phyloP scores from a whole-genome alignment of 1,139 yeast species.

The Pichia sp. region DNA sequence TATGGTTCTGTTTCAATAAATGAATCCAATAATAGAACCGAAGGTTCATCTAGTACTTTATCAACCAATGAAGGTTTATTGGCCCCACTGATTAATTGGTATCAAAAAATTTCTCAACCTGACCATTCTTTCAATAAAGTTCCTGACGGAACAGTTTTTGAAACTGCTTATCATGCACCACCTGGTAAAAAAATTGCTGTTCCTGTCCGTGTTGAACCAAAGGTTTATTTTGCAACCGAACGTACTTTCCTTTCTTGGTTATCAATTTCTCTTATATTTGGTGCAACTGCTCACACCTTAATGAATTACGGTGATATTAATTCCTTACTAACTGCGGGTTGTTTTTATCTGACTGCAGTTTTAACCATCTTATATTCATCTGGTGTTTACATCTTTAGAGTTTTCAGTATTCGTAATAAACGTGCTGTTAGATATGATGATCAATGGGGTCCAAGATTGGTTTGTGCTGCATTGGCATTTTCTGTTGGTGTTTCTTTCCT shows the following conservation, averaged over 20 bases:
- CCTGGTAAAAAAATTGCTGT: conserved; percentile 70
- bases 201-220: conserved; percentile 78
- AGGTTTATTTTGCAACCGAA: conserved; percentile 79
- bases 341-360: conserved; percentile 81
- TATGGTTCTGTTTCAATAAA: conserved; percentile 35
- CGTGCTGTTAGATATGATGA: conserved; percentile 84
- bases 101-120: conserved; percentile 20
- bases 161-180: conserved; percentile 59
- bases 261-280: conserved; percentile 64
- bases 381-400: conserved; percentile 74
- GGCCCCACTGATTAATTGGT: conserved; percentile 17
- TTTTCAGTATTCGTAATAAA: conserved; percentile 73
- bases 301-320: conserved; percentile 62
- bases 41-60: conserved; percentile 13
- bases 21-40: conserved; percentile 27
- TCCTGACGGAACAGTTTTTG: conserved; percentile 77
- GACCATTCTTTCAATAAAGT: conserved; percentile 59
- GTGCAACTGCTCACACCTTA: conserved; percentile 67
- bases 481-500: conserved; percentile 70
- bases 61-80: conserved; percentile 13
- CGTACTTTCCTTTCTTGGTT: conserved; percentile 77
- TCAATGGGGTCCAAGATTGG: conserved; percentile 76
- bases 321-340: conserved; percentile 77
- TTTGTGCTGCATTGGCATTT: conserved; percentile 67
- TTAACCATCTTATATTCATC: conserved; percentile 70